Percentiles rank a stretch among this genome's conserved stretches.
Conservation (phyloP, 83 land plant genomes). For the Picea mariana region DNA sequence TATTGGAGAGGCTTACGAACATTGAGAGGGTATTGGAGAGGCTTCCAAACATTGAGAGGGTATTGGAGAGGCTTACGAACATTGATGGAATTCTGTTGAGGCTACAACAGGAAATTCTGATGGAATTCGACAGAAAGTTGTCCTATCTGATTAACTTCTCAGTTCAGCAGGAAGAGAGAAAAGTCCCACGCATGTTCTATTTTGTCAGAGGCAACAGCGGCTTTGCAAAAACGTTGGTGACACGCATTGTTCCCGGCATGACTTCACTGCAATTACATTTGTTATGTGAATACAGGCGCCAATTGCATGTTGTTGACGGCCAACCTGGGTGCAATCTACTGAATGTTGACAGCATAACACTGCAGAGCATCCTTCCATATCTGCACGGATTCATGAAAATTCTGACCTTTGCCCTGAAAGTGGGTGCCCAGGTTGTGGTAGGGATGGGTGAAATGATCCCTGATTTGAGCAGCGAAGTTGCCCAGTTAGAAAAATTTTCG, state of each 20-base stretch:
- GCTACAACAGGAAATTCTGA: slow-evolving; percentile 57
- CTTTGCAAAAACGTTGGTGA: slow-evolving; percentile 42
- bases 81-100: slow-evolving; percentile 64
- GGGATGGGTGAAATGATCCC: too few relatives aligned
- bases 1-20: slow-evolving; percentile 55
- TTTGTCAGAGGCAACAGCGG: slow-evolving; percentile 40
- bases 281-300: slow-evolving; percentile 3
- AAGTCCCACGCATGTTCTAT: slow-evolving; percentile 73
- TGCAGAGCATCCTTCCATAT: too few relatives aligned
- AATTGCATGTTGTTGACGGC: too few relatives aligned
- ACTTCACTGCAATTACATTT: slow-evolving; percentile 57
- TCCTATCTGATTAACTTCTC: slow-evolving; percentile 59
- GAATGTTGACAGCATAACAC: too few relatives aligned
- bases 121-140: slow-evolving; percentile 61
- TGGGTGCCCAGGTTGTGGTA: too few relatives aligned
- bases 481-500: too few relatives aligned
- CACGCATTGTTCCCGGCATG: slow-evolving; percentile 60
- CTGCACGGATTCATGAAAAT: too few relatives aligned
- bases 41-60: slow-evolving; percentile 68
- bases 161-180: slow-evolving; percentile 57
- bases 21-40: slow-evolving; percentile 62
- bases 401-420: too few relatives aligned
- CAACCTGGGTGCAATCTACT: too few relatives aligned
- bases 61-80: slow-evolving; percentile 55
- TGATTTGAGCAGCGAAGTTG: too few relatives aligned